Evolutionary conservation across 1,139 yeast species (phyloP).

Genomic region (Yamadazyma triangularis): DNA sequence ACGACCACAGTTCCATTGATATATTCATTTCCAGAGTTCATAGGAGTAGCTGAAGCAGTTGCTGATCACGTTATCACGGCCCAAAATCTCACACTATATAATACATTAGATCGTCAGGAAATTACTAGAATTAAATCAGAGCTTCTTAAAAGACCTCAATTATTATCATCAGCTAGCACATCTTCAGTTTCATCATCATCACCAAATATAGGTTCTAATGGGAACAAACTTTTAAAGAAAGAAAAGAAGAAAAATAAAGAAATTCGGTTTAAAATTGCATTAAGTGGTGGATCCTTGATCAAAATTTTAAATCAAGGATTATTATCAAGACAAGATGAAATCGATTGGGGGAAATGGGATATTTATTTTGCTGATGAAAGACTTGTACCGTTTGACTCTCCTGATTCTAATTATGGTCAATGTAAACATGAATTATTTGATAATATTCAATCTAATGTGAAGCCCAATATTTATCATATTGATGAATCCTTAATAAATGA

Average conservation of each 20-base stretch:
- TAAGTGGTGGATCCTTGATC: conserved; percentile 89
- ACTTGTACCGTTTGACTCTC: conserved; percentile 79
- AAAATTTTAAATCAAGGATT: conserved; percentile 84
- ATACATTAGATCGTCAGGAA: conserved; percentile 37
- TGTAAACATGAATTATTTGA: conserved; percentile 83
- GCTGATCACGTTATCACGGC: conserved; percentile 83
- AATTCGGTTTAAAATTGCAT: conserved; percentile 79
- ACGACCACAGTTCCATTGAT: conserved; percentile 91
- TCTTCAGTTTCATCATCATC: conserved; percentile 9
- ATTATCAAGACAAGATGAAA: conserved; percentile 57
- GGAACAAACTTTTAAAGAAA: conserved; percentile 19
- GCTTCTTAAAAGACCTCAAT: conserved; percentile 16
- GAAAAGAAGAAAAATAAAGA: conserved; percentile 47
- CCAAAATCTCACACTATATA: conserved; percentile 66
- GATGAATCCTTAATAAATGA: conserved; percentile 73
- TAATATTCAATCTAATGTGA: conserved; percentile 45
- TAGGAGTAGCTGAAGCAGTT: conserved; percentile 91
- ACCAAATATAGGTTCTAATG: conserved; percentile 5
- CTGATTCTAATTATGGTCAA: conserved; percentile 85
- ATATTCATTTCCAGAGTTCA: conserved; percentile 83
- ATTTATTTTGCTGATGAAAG: conserved; percentile 96
- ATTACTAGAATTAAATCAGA: conserved; percentile 21
- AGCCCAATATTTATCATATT: conserved; percentile 77
- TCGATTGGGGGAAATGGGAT: conserved; percentile 95
- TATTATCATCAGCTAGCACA: conserved; percentile 12